Percentiles rank a stretch among this genome's conserved stretches.
These are phyloP conservation scores for Curvularia hawaiiensis DNA, from an alignment of 2,329 filamentous ascomycete species.

Conservation along the genomic window DNA sequence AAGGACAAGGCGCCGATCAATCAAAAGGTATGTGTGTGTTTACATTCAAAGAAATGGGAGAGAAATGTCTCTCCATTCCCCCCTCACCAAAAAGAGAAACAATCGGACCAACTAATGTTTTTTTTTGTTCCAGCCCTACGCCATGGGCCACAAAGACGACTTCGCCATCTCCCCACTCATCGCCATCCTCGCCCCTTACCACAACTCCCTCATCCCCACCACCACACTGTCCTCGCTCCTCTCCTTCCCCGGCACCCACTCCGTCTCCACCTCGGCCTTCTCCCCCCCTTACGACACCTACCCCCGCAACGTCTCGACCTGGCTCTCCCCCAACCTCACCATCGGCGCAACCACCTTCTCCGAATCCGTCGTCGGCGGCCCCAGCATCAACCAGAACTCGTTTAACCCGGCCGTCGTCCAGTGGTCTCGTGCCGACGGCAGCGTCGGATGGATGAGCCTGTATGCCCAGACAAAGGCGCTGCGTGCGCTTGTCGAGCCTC, in stretches of 20 bases:
- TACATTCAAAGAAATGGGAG: too few relatives aligned
- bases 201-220: constrained; percentile 55
- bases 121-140: too few relatives aligned
- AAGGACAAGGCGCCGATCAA: constrained; percentile 49
- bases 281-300: constrained; percentile 64
- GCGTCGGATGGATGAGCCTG: constrained; percentile 38
- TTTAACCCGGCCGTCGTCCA: constrained; percentile 67
- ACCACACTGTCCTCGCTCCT: constrained; percentile 48
- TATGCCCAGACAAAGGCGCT: constrained; percentile 36
- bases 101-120: too few relatives aligned
- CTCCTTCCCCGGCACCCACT: constrained; percentile 60
- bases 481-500: constrained; percentile 25
- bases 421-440: constrained; percentile 52
- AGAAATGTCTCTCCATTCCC: too few relatives aligned
- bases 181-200: constrained; percentile 59
- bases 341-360: constrained; percentile 66
- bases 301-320: constrained; percentile 64
- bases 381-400: constrained; percentile 55
- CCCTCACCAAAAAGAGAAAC: too few relatives aligned
- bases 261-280: constrained; percentile 58
- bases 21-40: constrained; percentile 30
- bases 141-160: constrained; percentile 65
- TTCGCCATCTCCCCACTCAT: constrained; percentile 64
- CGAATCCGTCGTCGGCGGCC: constrained; percentile 62
- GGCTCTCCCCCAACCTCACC: constrained; percentile 61